These are phyloP conservation scores for Peniophora sp. DNA, from an alignment of 1,284 basidiomycete genomes.

Conservation along the genomic window DNA sequence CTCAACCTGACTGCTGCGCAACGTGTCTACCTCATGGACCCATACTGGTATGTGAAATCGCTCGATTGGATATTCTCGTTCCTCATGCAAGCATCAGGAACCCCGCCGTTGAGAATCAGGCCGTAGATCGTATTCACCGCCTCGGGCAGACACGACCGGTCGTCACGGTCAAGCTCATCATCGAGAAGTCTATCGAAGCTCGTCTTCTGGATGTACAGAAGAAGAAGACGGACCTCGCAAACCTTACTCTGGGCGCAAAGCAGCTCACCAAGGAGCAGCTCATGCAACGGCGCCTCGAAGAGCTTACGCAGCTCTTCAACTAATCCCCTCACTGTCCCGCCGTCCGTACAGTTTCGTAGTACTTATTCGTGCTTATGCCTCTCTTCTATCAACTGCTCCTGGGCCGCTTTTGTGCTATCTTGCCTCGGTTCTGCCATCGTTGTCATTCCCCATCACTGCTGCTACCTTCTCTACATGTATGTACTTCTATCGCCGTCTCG, in stretches of 20 bases:
- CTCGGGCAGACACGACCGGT: conserved; percentile 90
- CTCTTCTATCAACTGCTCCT: no score
- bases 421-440: no score
- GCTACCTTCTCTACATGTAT: neutral
- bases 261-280: conserved; percentile 77
- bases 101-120: conserved; percentile 94
- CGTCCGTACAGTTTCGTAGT: neutral
- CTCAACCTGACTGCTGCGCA: conserved; percentile 90
- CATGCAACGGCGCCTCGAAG: conserved; percentile 76
- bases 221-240: conserved; percentile 90
- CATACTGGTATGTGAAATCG: conserved; percentile 69
- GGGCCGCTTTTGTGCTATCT: no score
- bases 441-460: no score
- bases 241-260: conserved; percentile 72
- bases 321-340: conserved; percentile 18
- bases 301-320: conserved; percentile 65
- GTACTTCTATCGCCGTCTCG: neutral
- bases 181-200: conserved; percentile 90
- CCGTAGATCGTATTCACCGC: conserved; percentile 92
- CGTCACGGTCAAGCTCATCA: conserved; percentile 86
- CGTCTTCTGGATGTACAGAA: conserved; percentile 84
- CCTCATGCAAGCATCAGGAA: conserved; percentile 51
- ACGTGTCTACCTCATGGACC: conserved; percentile 91
- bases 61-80: conserved; percentile 2
- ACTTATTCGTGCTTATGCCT: no score